Conservation (phyloP, 1,284 basidiomycete species). For the Pseudozyma tsukubaensis region DNA sequence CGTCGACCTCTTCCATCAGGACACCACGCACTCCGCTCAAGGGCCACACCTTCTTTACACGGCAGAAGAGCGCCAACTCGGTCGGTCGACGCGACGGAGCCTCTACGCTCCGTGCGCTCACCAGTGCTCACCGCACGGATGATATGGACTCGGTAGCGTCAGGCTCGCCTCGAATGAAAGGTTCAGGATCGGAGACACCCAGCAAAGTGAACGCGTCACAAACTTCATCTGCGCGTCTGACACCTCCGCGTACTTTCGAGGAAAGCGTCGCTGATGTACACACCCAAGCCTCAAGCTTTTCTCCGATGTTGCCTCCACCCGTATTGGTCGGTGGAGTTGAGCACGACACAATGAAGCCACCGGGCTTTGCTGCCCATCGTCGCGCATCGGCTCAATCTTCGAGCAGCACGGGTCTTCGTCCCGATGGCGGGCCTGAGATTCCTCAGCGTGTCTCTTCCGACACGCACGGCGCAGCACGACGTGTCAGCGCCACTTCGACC, state of each 20-base stretch:
- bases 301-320: constrained; percentile 34
- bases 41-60: constrained; percentile 42
- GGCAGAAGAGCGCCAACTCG: constrained; percentile 38
- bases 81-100: constrained; percentile 38
- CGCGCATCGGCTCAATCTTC: constrained; percentile 31
- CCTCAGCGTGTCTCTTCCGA: constrained; percentile 43
- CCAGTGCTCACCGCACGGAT: constrained; percentile 19
- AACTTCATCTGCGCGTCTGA: constrained; percentile 3
- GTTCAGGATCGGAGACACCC: neutral
- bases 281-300: constrained; percentile 4
- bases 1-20: constrained; percentile 23
- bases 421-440: constrained; percentile 29
- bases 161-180: constrained; percentile 12
- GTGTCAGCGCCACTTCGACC: constrained; percentile 18
- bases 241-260: constrained; percentile 15
- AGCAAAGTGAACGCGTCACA: constrained; percentile 1
- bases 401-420: constrained; percentile 28
- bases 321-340: constrained; percentile 18
- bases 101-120: constrained; percentile 24
- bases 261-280: constrained; percentile 9
- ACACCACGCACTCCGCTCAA: constrained; percentile 42
- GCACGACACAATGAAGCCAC: constrained; percentile 28
- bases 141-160: constrained; percentile 14
- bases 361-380: constrained; percentile 18
- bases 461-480: constrained; percentile 32